Conservation (phyloP, 768 basidiomycete genomes). For the Saitozyma sp. region DNA sequence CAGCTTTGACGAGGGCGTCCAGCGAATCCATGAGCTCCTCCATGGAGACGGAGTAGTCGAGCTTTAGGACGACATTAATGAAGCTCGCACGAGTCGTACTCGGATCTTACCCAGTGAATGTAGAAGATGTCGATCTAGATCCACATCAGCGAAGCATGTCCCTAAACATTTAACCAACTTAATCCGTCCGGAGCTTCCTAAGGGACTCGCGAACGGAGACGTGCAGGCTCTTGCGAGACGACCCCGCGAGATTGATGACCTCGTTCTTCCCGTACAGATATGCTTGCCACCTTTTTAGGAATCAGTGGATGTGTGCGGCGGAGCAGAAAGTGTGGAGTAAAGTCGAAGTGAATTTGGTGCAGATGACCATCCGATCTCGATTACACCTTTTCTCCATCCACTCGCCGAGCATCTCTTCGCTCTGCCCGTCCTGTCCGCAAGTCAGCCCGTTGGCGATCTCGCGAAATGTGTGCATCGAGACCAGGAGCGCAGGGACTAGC, state of each 20-base stretch:
- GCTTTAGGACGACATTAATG: too few species aligned
- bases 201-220: constrained; percentile 55
- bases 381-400: constrained; percentile 57
- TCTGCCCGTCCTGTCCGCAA: constrained; percentile 57
- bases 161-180: too few species aligned
- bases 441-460: too few species aligned
- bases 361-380: constrained; percentile 58
- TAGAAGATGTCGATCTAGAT: constrained; percentile 57
- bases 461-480: too few species aligned
- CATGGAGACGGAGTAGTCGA: too few species aligned
- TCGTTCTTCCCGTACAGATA: constrained; percentile 56
- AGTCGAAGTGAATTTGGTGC: constrained; percentile 52
- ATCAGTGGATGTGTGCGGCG: too few species aligned
- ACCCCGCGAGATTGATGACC: constrained; percentile 55
- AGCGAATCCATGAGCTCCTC: too few species aligned
- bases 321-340: constrained; percentile 1
- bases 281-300: constrained; percentile 16
- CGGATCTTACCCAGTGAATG: constrained; percentile 53
- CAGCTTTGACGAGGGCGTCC: too few species aligned
- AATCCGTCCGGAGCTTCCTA: constrained; percentile 63
- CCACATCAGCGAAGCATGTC: not conserved
- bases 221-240: constrained; percentile 56
- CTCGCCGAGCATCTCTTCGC: constrained; percentile 60
- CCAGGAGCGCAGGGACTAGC: too few species aligned
- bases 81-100: too few species aligned